phyloP scores from a whole-genome alignment of 805 yeast genomes.

The Teunomyces funiuensis region DNA sequence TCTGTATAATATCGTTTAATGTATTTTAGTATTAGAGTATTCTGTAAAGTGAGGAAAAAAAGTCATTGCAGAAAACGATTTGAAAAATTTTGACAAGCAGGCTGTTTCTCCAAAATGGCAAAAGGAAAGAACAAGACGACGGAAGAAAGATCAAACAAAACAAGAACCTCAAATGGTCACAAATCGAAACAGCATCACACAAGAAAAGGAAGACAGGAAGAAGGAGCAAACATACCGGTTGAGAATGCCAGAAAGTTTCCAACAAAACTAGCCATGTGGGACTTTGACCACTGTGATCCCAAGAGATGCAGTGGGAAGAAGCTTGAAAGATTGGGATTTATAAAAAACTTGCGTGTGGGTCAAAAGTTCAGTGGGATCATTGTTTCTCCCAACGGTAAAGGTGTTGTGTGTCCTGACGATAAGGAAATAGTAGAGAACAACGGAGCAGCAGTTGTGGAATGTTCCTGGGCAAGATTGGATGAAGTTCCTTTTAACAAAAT shows the following conservation, averaged over 20 bases:
- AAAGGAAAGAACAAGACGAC: constrained; percentile 55
- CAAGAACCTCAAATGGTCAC: constrained; percentile 54
- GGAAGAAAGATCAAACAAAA: constrained; percentile 38
- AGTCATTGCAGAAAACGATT: neutral
- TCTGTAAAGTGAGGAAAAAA: neutral
- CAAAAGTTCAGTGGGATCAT: constrained; percentile 90
- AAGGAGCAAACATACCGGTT: constrained; percentile 17
- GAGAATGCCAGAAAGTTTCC: constrained; percentile 52
- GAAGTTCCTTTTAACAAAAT: constrained; percentile 93
- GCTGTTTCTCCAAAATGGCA: constrained; percentile 36
- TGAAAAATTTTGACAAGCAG: neutral
- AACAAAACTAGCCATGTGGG: constrained; percentile 96
- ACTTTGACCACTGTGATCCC: constrained; percentile 98
- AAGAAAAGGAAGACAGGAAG: constrained; percentile 36
- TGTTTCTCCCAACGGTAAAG: constrained; percentile 89
- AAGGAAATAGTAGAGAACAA: constrained; percentile 65
- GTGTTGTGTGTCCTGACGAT: constrained; percentile 89
- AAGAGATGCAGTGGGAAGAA: constrained; percentile 96
- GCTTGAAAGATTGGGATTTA: constrained; percentile 82
- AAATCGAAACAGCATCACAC: constrained; percentile 54
- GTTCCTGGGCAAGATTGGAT: constrained; percentile 97
- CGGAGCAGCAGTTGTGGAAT: constrained; percentile 98
- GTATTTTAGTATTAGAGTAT: neutral
- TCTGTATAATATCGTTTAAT: constrained; percentile 6
- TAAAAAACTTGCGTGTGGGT: constrained; percentile 79